Percentiles rank a stretch among this genome's conserved stretches.
These are phyloP conservation scores for Eruca vesicaria DNA, from an alignment of 441 rosid genomes.

Conservation along the genomic window DNA sequence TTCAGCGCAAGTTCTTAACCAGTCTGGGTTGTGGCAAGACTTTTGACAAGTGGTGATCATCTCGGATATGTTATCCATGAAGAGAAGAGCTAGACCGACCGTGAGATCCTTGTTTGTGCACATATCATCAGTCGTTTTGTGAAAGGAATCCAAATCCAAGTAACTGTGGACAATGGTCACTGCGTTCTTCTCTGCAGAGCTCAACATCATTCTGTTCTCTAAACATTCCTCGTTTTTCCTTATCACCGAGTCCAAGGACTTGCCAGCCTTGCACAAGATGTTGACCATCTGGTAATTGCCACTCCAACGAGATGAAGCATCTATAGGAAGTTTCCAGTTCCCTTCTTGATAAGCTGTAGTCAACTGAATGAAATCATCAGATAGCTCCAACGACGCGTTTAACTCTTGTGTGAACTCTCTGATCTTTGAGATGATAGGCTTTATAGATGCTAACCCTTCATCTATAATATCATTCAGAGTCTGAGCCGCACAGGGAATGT, in stretches of 20 bases:
- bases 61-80: conserved; percentile 94
- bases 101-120: conserved; percentile 74
- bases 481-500: conserved; percentile 86
- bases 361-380: conserved; percentile 62
- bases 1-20: conserved; percentile 81
- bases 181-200: conserved; percentile 61
- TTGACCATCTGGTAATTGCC: conserved; percentile 90
- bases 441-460: conserved; percentile 74
- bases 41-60: conserved; percentile 66
- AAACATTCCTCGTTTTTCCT: conserved; percentile 63
- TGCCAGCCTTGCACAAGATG: conserved; percentile 79
- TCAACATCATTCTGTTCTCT: conserved; percentile 56
- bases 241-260: conserved; percentile 72
- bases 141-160: conserved; percentile 88
- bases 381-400: conserved; percentile 59
- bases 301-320: conserved; percentile 82
- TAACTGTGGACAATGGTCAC: conserved; percentile 58
- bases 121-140: conserved; percentile 79
- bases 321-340: conserved; percentile 81
- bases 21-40: conserved; percentile 69
- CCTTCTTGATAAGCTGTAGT: conserved; percentile 81
- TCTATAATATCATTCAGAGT: conserved; percentile 73
- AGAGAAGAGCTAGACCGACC: conserved; percentile 80
- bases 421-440: conserved; percentile 67
- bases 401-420: conserved; percentile 76